A percentile compares a stretch with the other conserved stretches of the same genome.
These are phyloP conservation scores for Ogataea wickerhamii DNA, from an alignment of 805 yeast genomes.

Conservation along the genomic window DNA sequence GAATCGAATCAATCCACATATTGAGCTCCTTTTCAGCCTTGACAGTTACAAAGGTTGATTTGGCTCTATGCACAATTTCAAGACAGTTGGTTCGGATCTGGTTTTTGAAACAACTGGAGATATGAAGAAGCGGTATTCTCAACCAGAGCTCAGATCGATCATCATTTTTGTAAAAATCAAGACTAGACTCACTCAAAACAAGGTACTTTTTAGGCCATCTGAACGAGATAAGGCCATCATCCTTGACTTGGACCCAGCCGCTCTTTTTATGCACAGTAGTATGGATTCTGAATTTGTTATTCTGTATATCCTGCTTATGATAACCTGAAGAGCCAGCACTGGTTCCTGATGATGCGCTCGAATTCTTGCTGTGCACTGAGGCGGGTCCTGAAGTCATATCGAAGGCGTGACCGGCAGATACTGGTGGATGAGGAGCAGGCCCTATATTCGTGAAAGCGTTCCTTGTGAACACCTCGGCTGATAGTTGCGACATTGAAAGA, in stretches of 20 bases:
- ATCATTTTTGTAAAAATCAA: constrained; percentile 74
- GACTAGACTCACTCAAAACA: constrained; percentile 68
- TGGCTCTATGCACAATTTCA: constrained; percentile 66
- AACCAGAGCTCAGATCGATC: constrained; percentile 44
- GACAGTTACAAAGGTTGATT: constrained; percentile 69
- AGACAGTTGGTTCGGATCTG: constrained; percentile 76
- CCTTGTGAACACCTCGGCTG: constrained; percentile 14
- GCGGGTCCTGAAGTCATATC: constrained; percentile 8
- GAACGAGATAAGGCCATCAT: constrained; percentile 84
- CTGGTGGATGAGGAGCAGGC: constrained; percentile 24
- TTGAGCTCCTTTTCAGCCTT: constrained; percentile 77
- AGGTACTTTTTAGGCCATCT: constrained; percentile 90
- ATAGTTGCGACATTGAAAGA: constrained; percentile 13
- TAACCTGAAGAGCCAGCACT: constrained; percentile 20
- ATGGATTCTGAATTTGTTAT: constrained; percentile 26
- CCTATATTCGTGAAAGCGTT: constrained; percentile 24
- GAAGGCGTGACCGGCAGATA: background rate
- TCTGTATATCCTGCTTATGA: constrained; percentile 6
- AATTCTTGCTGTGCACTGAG: constrained; percentile 32
- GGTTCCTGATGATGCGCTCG: constrained; percentile 30
- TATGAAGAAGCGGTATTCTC: constrained; percentile 54
- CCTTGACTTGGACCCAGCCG: constrained; percentile 92
- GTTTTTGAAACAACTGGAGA: constrained; percentile 61
- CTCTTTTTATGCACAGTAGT: constrained; percentile 38
- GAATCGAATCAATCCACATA: constrained; percentile 88